phyloP scores from a whole-genome alignment of 2,329 filamentous ascomycete species.

The Fusarium anguioides region DNA sequence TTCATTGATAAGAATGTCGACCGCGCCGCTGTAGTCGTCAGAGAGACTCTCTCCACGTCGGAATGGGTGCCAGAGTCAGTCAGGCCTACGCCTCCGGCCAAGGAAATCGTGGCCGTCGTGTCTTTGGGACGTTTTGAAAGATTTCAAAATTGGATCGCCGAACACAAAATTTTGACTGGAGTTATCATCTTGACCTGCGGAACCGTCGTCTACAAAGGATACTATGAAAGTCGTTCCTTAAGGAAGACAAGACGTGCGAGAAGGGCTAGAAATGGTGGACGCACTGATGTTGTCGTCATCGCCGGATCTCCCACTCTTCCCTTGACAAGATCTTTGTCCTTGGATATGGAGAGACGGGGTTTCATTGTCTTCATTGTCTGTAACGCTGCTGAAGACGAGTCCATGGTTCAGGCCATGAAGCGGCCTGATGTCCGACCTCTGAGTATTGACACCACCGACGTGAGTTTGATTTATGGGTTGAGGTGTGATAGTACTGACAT shows the following conservation, averaged over 20 bases:
- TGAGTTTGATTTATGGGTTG: conserved; percentile 54
- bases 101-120: conserved; percentile 49
- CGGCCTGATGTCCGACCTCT: conserved; percentile 85
- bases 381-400: conserved; percentile 85
- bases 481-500: conserved; percentile 14
- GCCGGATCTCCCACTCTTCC: conserved; percentile 89
- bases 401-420: conserved; percentile 78
- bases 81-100: conserved; percentile 65
- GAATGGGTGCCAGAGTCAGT: conserved; percentile 79
- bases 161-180: conserved; percentile 79
- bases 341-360: conserved; percentile 89
- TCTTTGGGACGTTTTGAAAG: conserved; percentile 59
- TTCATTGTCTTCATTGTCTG: conserved; percentile 95
- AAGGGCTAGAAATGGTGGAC: conserved; percentile 82
- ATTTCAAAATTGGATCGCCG: conserved; percentile 75
- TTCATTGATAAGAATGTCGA: conserved; percentile 86
- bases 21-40: conserved; percentile 74
- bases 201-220: conserved; percentile 67
- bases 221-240: conserved; percentile 64
- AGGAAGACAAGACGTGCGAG: conserved; percentile 79
- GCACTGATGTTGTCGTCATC: conserved; percentile 87
- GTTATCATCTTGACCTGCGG: conserved; percentile 77
- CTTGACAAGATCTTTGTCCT: conserved; percentile 81
- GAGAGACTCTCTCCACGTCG: conserved; percentile 74
- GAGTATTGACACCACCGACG: conserved; percentile 84